A percentile compares a stretch with the other conserved stretches of the same genome.
Evolutionary conservation across 352 stramenopile genomes (phyloP).

Genomic region (Pythium apleroticum): DNA sequence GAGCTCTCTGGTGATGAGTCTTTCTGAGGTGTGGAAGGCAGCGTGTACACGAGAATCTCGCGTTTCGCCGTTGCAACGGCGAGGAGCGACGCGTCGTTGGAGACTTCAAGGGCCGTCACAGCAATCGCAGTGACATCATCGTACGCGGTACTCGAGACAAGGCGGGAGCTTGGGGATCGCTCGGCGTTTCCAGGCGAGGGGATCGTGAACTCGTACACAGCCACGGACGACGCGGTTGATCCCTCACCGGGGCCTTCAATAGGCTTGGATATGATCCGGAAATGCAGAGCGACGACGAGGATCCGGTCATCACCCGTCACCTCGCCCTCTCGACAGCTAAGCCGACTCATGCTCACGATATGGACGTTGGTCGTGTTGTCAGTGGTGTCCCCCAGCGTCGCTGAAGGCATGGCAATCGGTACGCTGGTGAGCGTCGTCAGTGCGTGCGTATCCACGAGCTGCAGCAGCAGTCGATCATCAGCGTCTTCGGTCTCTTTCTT

Average conservation of each 20-base stretch:
- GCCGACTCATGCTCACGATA: conserved; percentile 3
- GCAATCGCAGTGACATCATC: neutral
- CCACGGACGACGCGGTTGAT: neutral
- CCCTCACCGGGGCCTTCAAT: neutral
- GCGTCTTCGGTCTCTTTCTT: neutral
- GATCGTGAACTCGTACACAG: conserved; percentile 21
- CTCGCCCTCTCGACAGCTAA: conserved; percentile 1
- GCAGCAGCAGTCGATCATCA: neutral
- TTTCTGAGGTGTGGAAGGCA: conserved; percentile 1
- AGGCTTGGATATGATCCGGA: neutral
- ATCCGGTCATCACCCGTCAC: neutral
- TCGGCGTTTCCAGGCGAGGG: neutral
- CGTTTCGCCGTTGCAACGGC: conserved; percentile 17
- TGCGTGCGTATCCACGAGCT: conserved; percentile 7
- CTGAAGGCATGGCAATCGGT: neutral
- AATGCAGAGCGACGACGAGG: conserved; percentile 8
- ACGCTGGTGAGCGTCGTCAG: neutral
- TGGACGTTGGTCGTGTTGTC: neutral
- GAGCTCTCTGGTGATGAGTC: neutral
- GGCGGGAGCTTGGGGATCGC: neutral
- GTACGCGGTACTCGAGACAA: conserved; percentile 4
- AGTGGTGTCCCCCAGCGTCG: neutral
- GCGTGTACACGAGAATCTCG: conserved; percentile 15
- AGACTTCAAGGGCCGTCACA: conserved; percentile 12
- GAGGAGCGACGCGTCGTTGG: conserved; percentile 10